Conservation (phyloP, 495 filamentous ascomycete species). For the Bombardia bombarda region DNA sequence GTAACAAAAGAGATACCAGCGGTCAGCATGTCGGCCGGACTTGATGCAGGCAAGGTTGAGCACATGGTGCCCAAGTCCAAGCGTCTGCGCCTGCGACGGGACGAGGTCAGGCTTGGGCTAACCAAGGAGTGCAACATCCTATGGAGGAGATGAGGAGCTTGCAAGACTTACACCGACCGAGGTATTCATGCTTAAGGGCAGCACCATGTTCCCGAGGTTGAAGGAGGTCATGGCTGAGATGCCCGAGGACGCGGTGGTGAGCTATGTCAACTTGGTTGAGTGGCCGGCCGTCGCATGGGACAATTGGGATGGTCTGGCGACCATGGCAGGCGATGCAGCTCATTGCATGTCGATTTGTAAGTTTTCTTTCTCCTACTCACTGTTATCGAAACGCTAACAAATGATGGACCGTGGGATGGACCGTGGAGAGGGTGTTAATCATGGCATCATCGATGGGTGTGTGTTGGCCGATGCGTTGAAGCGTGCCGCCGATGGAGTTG, state of each 20-base stretch:
- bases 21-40: no score
- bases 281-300: not conserved
- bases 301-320: not conserved
- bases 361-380: no score
- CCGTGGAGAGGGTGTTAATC: not conserved
- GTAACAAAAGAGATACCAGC: no score
- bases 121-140: not conserved
- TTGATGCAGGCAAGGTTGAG: not conserved
- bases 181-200: not conserved
- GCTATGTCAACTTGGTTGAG: not conserved
- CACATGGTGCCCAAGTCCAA: not conserved
- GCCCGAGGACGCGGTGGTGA: not conserved
- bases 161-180: not conserved
- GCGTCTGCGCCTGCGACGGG: not conserved
- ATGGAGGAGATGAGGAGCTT: not conserved
- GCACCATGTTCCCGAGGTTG: not conserved
- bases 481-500: not conserved
- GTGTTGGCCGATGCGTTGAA: not conserved
- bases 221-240: not conserved
- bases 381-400: no score
- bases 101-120: not conserved
- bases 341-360: conserved; percentile 2
- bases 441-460: conserved; percentile 1
- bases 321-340: not conserved
- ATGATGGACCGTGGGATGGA: not conserved